Percentiles rank a stretch among this genome's conserved stretches.
These are phyloP conservation scores for Fusarium brachygibbosum DNA, from an alignment of 2,329 filamentous ascomycete species.

Conservation along the genomic window DNA sequence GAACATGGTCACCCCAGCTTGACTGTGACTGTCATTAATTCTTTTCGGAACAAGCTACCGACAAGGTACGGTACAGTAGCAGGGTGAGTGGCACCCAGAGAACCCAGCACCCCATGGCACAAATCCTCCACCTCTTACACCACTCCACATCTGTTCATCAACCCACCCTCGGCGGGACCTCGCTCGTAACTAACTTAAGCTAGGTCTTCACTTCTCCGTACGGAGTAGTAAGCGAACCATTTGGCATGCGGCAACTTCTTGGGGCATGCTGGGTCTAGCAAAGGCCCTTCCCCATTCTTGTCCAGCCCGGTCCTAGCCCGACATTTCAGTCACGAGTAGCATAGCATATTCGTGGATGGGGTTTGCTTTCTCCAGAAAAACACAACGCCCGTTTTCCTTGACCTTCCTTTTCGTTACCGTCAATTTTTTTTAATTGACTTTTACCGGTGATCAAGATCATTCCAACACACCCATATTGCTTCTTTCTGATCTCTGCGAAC, in stretches of 20 bases:
- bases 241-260: conserved; percentile 46
- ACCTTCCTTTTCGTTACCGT: conserved; percentile 35
- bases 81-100: conserved; percentile 17
- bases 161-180: conserved; percentile 51
- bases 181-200: conserved; percentile 47
- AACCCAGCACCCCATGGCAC: conserved; percentile 37
- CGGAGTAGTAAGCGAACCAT: conserved; percentile 49
- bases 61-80: conserved; percentile 21
- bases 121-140: conserved; percentile 48
- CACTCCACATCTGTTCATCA: conserved; percentile 50
- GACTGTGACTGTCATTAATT: conserved; percentile 27
- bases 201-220: conserved; percentile 46
- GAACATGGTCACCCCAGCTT: conserved; percentile 30
- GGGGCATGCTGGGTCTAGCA: conserved; percentile 39
- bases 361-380: conserved; percentile 44
- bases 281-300: conserved; percentile 38
- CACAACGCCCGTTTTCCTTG: conserved; percentile 36
- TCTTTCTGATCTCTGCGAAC: conserved; percentile 7
- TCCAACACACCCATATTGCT: conserved; percentile 11
- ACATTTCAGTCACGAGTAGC: conserved; percentile 45
- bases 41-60: conserved; percentile 40
- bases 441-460: conserved; percentile 11
- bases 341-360: conserved; percentile 20
- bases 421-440: conserved; percentile 13
- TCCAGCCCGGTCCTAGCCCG: conserved; percentile 40